Evolutionary conservation across 116 monocot genomes (phyloP).

Genomic region (Cymodocea nodosa): DNA sequence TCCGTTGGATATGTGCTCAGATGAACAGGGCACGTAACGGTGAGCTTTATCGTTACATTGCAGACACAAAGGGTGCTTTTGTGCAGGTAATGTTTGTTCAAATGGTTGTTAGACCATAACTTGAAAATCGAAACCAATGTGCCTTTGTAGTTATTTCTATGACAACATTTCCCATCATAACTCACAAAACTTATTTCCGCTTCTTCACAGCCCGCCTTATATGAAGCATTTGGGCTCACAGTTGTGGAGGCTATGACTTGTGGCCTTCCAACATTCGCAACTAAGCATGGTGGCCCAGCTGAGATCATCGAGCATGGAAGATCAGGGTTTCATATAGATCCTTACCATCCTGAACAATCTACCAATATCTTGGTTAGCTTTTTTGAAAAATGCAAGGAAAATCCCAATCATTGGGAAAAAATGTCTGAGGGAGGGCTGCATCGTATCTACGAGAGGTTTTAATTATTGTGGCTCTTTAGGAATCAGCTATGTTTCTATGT

Average conservation of each 20-base stretch:
- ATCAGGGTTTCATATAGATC: slow-evolving; percentile 95
- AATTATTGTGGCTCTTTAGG: not conserved
- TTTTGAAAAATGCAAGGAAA: slow-evolving; percentile 49
- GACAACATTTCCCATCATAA: not conserved
- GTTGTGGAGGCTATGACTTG: slow-evolving; percentile 94
- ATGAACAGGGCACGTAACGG: slow-evolving; percentile 70
- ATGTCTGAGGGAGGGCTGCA: slow-evolving; percentile 53
- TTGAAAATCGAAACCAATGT: no score
- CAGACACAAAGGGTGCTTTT: slow-evolving; percentile 73
- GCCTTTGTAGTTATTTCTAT: not conserved
- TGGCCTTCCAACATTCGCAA: slow-evolving; percentile 87
- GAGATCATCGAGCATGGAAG: slow-evolving; percentile 82
- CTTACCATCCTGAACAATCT: slow-evolving; percentile 71
- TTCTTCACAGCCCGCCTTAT: slow-evolving; percentile 67
- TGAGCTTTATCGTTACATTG: slow-evolving; percentile 86
- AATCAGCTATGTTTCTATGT: not conserved
- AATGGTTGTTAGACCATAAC: no score
- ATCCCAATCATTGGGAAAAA: slow-evolving; percentile 43
- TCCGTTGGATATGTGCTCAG: slow-evolving; percentile 86
- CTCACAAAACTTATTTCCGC: not conserved
- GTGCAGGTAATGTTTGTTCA: slow-evolving; percentile 44
- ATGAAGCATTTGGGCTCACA: slow-evolving; percentile 92
- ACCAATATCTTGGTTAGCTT: slow-evolving; percentile 47
- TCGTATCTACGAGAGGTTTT: slow-evolving; percentile 62
- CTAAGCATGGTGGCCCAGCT: slow-evolving; percentile 80